Conservation (phyloP, 1,284 basidiomycete genomes). For the Irpex sp. region DNA sequence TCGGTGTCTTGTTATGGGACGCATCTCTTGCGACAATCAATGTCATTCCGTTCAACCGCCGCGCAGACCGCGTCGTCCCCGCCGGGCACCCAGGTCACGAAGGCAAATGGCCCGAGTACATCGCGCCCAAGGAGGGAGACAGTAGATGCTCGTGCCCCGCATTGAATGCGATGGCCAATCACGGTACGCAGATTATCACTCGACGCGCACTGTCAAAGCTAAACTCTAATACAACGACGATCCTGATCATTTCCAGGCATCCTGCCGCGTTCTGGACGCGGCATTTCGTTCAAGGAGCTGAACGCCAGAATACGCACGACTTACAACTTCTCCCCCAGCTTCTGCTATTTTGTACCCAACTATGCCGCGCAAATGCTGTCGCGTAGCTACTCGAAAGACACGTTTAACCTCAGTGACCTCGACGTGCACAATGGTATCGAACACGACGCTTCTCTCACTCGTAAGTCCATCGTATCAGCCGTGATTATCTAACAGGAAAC, state of each 20-base stretch:
- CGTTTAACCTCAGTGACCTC: slow-evolving; percentile 61
- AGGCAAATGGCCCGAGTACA: slow-evolving; percentile 70
- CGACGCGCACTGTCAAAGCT: too few species aligned
- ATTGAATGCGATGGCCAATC: slow-evolving; percentile 73
- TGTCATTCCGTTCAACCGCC: slow-evolving; percentile 44
- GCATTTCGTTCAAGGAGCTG: slow-evolving; percentile 63
- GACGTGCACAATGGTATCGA: slow-evolving; percentile 75
- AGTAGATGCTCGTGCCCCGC: slow-evolving; percentile 69
- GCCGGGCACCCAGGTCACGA: slow-evolving; percentile 52
- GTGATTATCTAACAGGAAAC: background rate
- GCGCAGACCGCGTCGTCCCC: slow-evolving; percentile 51
- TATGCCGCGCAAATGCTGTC: slow-evolving; percentile 55
- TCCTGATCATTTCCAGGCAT: slow-evolving; percentile 45
- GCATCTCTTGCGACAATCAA: slow-evolving; percentile 51
- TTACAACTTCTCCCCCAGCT: slow-evolving; percentile 68
- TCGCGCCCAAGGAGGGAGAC: slow-evolving; percentile 53
- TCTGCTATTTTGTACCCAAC: slow-evolving; percentile 61
- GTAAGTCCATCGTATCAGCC: slow-evolving; percentile 36
- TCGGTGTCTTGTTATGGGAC: slow-evolving; percentile 34
- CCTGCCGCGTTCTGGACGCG: slow-evolving; percentile 59
- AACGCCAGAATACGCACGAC: slow-evolving; percentile 41
- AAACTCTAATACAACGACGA: background rate
- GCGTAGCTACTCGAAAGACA: slow-evolving; percentile 52
- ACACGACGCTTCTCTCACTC: slow-evolving; percentile 69
- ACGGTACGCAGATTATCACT: slow-evolving; percentile 39